Base-by-base conservation (phyloP, 768 basidiomycete genomes). In the Crassisporium funariophilum region DNA sequence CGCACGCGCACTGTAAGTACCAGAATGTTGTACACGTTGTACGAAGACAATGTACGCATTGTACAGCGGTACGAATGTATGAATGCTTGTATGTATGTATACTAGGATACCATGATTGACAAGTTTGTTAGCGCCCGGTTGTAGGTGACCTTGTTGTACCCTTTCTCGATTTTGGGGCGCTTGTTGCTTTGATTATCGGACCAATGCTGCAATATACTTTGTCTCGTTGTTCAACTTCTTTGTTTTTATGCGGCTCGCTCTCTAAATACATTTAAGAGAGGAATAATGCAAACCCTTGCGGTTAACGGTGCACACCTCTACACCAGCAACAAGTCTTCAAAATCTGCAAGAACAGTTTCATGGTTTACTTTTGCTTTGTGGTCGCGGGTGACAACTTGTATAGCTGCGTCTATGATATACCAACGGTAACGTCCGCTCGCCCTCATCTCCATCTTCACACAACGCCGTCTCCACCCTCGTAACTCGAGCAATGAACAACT, bases 401-500 rank as follows among this genome's bases (percentile, higher is more conserved):
- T 85, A 88, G 44, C 63, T 62, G 31, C 78, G 77, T 38, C 74
- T 75, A 55, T 88, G 78, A 61, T 88, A 89, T 44, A 88, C 61
- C 48, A 88, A 65, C 2, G 86, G 86, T 27, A 77, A 59, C 40
- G 65, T 72, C 61, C 68, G 62, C 42, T 67, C 64, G 12, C 51
- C 45, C 13, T 49, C 63, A 35, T 47, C 50, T 23, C n/a, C 22
- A 9, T 34, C 43, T 12, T 21, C 25, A 21, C 39, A 19, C 5
- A 15, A 36, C 35, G 64, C 57, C 0, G 65, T 65, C 53, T 75
- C 73, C 50, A 93, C 84, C 20, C 82, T 67, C 22, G 81, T 65
- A 9, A 95, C 91, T n/a, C 76, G 71, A 11, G 89, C 91, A 51
- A 95, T 82, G 65, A 91, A 93, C 33, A 95, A 67, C 70, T 92